Evolutionary conservation across 83 land plant species (phyloP), one percentile per base, ranked within the genome.

Genomic region (Diphasiastrum complanatum): DNA sequence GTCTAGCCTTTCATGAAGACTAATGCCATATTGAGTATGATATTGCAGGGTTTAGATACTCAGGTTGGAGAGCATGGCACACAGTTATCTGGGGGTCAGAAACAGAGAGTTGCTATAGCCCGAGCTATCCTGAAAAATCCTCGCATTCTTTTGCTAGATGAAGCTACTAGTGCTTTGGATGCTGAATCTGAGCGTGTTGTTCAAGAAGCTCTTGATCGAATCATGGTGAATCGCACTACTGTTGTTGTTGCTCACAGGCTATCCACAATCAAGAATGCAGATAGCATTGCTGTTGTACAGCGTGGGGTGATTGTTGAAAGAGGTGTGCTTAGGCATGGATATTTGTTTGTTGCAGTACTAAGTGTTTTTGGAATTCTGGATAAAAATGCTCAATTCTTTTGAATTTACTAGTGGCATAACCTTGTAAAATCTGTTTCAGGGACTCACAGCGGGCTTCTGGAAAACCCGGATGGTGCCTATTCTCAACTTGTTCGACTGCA

Each of bases 41-140:
- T 64, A 65, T 63, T 65, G 58, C 68, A 61, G 0, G 61, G 71
- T n/a, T n/a, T n/a, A 20, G 73, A 67, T n/a, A 67, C 72, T 27
- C 33, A 48, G 45, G 55, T 68, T 45, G 73, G 77, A 30, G 81
- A 79, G 35, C 64, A 72, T 47, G 81, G 81, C 27, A 62, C 61
- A 22, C 81, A 79, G 59, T 61, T 79, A 29, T 79, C 78, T 38
- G 81, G 81, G 36, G 81, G 78, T 6, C 81, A 78, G n/a, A 78
- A 78, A 25, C 81, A 78, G 30, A 57, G 81, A 55, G 66, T 73
- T 11, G 82, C 79, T 25, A 68, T 79, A 8, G 82, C 82, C 28
- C 61, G 79, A 2, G 79, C 82, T 10, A 63, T 79, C 8, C 71
- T 79, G 2, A 79, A 75, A 70, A 75, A 79, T 63, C 82, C 82